A percentile compares a stretch with the other conserved stretches of the same genome.
Conservation (phyloP, 2,329 filamentous ascomycete species). For the Hymenoscyphus scutula region DNA sequence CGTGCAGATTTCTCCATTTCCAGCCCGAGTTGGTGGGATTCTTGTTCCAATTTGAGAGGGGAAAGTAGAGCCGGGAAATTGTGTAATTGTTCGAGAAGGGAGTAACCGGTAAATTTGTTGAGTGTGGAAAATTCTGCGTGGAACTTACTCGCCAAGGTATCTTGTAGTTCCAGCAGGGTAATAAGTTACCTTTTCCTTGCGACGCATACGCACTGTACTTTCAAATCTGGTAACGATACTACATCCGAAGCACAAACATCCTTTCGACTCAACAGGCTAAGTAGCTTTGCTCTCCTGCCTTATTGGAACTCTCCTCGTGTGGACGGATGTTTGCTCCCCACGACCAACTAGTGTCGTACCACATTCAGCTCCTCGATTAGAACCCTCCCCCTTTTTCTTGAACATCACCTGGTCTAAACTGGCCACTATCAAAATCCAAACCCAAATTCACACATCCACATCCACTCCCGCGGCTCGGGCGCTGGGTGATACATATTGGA, state of each 20-base stretch:
- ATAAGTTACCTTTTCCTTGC: not conserved
- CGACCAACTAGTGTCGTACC: not conserved
- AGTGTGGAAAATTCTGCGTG: no score
- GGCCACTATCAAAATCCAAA: not conserved
- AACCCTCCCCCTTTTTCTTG: not conserved
- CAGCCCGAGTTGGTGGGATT: slow-evolving; percentile 1
- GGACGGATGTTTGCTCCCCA: not conserved
- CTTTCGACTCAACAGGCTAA: not conserved
- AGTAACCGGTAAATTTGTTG: no score
- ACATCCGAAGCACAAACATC: not conserved
- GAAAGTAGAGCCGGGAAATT: not conserved
- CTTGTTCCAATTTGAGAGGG: no score
- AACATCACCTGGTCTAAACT: not conserved
- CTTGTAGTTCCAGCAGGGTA: not conserved
- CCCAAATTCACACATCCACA: not conserved
- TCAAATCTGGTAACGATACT: not conserved
- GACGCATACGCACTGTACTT: not conserved
- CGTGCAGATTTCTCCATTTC: not conserved
- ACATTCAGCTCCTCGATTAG: not conserved
- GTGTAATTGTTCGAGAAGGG: no score
- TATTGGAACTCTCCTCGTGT: not conserved
- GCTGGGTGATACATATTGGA: not conserved
- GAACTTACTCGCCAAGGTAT: not conserved
- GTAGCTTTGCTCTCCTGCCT: not conserved
- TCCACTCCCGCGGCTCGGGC: not conserved